phyloP scores from a whole-genome alignment of 225 moss, liverwort and hornwort species.

The Physcomitrellopsis africana region DNA sequence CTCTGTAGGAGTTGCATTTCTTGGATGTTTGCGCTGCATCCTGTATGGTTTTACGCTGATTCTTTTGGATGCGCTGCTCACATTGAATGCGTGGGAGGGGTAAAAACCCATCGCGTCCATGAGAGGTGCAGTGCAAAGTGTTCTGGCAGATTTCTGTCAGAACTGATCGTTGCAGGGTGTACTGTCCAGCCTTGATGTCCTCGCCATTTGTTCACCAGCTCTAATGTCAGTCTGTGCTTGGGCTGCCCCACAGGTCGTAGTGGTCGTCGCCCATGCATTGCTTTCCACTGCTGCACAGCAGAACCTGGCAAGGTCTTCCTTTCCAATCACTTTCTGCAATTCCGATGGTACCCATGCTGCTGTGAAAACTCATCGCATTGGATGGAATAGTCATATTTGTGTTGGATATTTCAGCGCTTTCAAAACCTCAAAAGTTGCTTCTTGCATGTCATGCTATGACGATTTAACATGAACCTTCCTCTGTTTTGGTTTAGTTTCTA shows the following conservation, averaged over 20 bases:
- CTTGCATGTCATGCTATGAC: not conserved
- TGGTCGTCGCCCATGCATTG: too few relatives aligned
- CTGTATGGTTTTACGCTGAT: not conserved
- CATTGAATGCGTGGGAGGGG: constrained; percentile 3
- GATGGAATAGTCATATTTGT: too few relatives aligned
- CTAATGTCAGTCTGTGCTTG: not conserved
- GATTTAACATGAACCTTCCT: not conserved
- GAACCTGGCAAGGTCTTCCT: not conserved
- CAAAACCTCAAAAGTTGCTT: not conserved
- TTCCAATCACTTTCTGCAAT: not conserved
- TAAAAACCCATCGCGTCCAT: not conserved
- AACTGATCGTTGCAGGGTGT: not conserved
- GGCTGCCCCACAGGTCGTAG: too few relatives aligned
- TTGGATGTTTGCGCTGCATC: constrained; percentile 7
- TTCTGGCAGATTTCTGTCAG: not conserved
- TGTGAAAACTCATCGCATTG: too few relatives aligned
- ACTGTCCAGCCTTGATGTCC: not conserved
- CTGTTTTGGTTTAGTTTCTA: not conserved
- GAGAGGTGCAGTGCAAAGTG: constrained; percentile 2
- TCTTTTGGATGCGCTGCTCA: not conserved
- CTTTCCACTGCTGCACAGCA: not conserved
- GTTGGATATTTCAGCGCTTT: not conserved
- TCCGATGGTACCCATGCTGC: too few relatives aligned
- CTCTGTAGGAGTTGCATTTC: not conserved
- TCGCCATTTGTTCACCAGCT: not conserved